Evolutionary conservation across 169 alveolate genomes (phyloP).

Genomic region (Ichthyophthirius multifiliis): DNA sequence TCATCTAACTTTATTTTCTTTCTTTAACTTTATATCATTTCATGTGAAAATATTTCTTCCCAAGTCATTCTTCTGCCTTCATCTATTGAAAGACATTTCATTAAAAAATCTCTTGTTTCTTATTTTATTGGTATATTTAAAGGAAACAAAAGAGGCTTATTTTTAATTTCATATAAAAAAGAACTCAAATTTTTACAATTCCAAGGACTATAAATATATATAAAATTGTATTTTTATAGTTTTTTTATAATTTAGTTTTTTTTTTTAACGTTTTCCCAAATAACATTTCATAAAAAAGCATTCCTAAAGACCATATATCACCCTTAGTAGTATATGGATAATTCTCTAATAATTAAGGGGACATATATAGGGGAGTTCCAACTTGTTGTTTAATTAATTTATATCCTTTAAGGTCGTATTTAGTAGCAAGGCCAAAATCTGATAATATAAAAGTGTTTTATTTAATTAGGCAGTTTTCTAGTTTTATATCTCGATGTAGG

Average conservation of each 20-base stretch:
- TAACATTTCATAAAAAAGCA: background rate
- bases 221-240: background rate
- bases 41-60: slow-evolving; percentile 37
- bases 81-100: slow-evolving; percentile 12
- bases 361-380: background rate
- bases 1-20: background rate
- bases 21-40: background rate
- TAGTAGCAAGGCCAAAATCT: background rate
- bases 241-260: too few relatives aligned
- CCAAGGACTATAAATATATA: slow-evolving; percentile 20
- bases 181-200: slow-evolving; percentile 25
- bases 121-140: slow-evolving; percentile 9
- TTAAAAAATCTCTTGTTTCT: slow-evolving; percentile 24
- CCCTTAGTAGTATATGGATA: background rate
- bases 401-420: background rate
- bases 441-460: background rate
- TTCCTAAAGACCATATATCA: background rate
- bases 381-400: background rate
- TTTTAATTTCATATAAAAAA: slow-evolving; percentile 22
- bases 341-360: background rate
- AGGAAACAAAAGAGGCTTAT: slow-evolving; percentile 30
- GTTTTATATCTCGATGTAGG: background rate
- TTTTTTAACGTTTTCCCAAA: background rate
- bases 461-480: background rate
- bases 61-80: slow-evolving; percentile 30